Percentiles rank a stretch among this genome's conserved stretches.
These are phyloP conservation scores for Alternaria postmessia DNA, from an alignment of 2,329 filamentous ascomycete genomes.

Conservation along the genomic window DNA sequence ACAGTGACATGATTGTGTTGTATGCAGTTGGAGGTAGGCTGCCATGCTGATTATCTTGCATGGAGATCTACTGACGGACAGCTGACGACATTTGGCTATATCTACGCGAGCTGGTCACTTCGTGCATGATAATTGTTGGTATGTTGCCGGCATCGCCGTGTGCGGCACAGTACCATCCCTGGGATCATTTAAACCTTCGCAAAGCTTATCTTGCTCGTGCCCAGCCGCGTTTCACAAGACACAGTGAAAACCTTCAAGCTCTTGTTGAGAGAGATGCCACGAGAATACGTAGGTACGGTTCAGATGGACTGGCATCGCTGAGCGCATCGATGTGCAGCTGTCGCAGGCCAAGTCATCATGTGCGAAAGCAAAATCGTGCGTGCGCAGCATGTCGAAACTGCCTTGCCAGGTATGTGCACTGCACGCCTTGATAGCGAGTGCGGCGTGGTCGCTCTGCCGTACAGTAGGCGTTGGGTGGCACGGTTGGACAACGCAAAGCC, in stretches of 20 bases:
- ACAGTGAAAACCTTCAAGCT: background rate
- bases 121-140: slow-evolving; percentile 6
- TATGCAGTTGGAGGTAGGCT: background rate
- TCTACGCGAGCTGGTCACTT: background rate
- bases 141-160: background rate
- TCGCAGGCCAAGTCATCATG: background rate
- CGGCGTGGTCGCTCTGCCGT: slow-evolving; percentile 9
- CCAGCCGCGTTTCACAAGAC: background rate
- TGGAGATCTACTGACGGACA: background rate
- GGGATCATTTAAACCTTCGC: background rate
- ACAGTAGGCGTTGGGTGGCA: slow-evolving; percentile 3
- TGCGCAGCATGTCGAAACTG: background rate
- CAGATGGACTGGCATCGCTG: background rate
- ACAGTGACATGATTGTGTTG: slow-evolving; percentile 2
- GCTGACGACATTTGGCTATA: slow-evolving; percentile 4
- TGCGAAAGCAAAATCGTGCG: background rate
- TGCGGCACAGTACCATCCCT: background rate
- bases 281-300: background rate
- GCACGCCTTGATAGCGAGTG: background rate
- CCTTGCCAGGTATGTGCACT: background rate
- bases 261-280: background rate
- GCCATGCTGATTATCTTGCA: background rate
- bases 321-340: background rate
- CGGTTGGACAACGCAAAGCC: slow-evolving; percentile 2
- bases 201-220: slow-evolving; percentile 4